Evolutionary conservation across 805 yeast genomes (phyloP).

Genomic region (Schizosaccharomyces japonicus): DNA sequence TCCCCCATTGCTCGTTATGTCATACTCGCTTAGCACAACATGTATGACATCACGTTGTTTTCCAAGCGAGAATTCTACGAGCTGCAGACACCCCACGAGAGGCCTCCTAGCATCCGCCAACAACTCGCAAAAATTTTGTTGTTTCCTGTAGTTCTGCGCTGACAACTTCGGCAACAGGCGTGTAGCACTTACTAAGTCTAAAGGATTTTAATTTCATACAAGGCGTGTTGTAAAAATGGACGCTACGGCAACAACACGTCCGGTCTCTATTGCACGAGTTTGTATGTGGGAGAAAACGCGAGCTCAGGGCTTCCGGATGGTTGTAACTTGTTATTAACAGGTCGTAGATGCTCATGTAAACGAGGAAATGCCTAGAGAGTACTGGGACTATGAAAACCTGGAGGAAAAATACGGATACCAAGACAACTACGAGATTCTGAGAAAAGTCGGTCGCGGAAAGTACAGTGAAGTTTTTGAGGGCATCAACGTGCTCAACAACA

Average conservation of each 20-base stretch:
- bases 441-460: conserved; percentile 77
- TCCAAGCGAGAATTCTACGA: no score
- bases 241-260: not conserved
- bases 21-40: no score
- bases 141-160: no score
- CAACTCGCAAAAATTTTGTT: no score
- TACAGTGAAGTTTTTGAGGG: conserved; percentile 91
- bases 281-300: not conserved
- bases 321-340: not conserved
- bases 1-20: no score
- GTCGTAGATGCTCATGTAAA: conserved; percentile 38
- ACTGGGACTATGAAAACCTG: conserved; percentile 68
- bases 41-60: no score
- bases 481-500: conserved; percentile 36
- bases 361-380: conserved; percentile 37
- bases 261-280: conserved; percentile 1
- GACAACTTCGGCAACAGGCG: no score
- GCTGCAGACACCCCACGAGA: no score
- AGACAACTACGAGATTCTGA: conserved; percentile 46
- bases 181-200: no score
- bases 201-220: no score
- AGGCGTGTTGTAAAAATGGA: no score
- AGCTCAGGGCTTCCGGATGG: not conserved
- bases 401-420: conserved; percentile 38
- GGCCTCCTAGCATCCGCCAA: no score